Conservation (phyloP, 768 basidiomycete genomes). For the Boletus rubescentipes region DNA sequence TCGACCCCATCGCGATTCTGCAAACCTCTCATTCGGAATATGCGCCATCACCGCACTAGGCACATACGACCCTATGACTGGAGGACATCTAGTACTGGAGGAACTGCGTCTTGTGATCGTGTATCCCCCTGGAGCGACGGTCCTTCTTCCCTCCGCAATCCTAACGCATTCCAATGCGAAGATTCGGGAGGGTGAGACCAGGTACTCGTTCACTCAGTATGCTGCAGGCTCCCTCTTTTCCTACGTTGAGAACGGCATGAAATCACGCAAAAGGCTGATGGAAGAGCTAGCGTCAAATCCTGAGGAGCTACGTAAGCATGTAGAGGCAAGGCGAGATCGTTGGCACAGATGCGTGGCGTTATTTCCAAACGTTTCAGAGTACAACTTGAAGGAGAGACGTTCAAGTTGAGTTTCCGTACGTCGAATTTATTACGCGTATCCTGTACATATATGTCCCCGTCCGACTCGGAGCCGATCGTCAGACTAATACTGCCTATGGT, state of each 20-base stretch:
- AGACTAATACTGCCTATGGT: too few relatives aligned
- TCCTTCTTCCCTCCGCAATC: not conserved
- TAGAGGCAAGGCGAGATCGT: too few relatives aligned
- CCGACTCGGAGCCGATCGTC: too few relatives aligned
- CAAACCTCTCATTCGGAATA: conserved; percentile 5
- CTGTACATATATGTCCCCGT: too few relatives aligned
- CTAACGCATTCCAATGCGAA: not conserved
- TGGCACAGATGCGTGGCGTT: too few relatives aligned
- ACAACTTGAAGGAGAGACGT: too few relatives aligned
- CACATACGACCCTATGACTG: rapidly evolving
- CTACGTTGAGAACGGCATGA: conserved; percentile 11
- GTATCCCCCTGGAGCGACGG: not conserved
- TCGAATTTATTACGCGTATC: too few relatives aligned
- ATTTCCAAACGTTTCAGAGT: too few relatives aligned
- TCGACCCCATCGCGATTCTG: not conserved
- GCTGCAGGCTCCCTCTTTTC: not conserved
- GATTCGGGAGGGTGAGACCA: not conserved
- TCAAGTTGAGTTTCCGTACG: too few relatives aligned
- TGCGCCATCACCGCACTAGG: conserved; percentile 4
- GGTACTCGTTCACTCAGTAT: conserved; percentile 13
- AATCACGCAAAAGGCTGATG: too few relatives aligned
- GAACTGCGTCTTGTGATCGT: not conserved
- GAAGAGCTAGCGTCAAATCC: too few relatives aligned
- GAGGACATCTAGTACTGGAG: not conserved
- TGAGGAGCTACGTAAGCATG: too few relatives aligned